Evolutionary conservation across 2,329 filamentous ascomycete species (phyloP).

Genomic region (Claviceps sp.): DNA sequence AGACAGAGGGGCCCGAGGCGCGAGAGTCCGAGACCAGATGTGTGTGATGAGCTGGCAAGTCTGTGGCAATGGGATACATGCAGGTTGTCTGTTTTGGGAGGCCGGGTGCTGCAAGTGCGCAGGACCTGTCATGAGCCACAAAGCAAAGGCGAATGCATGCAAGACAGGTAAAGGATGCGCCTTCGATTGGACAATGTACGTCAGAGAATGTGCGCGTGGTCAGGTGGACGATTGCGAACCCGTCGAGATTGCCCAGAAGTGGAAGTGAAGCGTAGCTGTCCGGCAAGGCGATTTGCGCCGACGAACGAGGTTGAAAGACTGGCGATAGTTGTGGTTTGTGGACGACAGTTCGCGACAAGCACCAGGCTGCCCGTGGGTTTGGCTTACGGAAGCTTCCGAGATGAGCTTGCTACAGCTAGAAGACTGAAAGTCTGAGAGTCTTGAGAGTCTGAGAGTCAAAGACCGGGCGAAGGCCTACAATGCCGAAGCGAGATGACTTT

Average conservation of each 20-base stretch:
- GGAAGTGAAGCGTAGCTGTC: not conserved
- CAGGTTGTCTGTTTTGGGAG: constrained; percentile 6
- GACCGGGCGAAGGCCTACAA: not conserved
- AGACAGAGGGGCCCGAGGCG: constrained; percentile 2
- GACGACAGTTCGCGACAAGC: not conserved
- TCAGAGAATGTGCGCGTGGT: not conserved
- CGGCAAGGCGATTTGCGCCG: not conserved
- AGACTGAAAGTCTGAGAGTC: not conserved
- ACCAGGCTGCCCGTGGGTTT: not conserved
- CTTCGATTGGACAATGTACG: not conserved
- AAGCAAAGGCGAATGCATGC: not conserved
- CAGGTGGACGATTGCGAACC: not conserved
- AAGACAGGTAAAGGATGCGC: not conserved
- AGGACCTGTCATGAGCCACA: constrained; percentile 5
- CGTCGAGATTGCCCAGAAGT: not conserved
- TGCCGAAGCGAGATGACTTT: not conserved
- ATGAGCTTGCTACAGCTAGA: not conserved
- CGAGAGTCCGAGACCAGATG: not conserved
- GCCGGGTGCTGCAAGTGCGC: constrained; percentile 1
- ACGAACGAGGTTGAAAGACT: not conserved
- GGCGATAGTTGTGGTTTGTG: not conserved
- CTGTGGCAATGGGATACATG: constrained; percentile 4
- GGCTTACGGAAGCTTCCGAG: not conserved
- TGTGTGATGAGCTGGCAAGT: constrained; percentile 8
- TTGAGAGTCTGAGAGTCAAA: not conserved